A percentile compares a stretch with the other conserved stretches of the same genome.
phyloP scores from a whole-genome alignment of 352 stramenopile genomes.

The Phytophthora sp. region DNA sequence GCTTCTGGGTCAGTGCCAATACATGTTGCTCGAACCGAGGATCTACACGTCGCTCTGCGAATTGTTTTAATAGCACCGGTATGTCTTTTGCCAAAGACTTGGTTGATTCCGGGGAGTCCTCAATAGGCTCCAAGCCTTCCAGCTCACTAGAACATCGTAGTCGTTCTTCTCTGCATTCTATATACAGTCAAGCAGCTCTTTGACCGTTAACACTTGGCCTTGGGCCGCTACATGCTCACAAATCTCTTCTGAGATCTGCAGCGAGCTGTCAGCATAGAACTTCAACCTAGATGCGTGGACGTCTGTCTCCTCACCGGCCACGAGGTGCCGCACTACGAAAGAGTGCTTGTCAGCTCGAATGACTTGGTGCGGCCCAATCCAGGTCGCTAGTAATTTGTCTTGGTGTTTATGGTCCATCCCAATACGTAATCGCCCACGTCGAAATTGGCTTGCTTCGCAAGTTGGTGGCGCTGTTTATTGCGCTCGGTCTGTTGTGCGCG shows the following conservation, averaged over 20 bases:
- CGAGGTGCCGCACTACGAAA: conserved; percentile 24
- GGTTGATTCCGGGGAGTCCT: too few species aligned
- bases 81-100: too few species aligned
- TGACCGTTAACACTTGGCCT: too few species aligned
- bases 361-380: conserved; percentile 21
- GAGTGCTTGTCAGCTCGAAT: conserved; percentile 22
- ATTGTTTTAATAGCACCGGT: neutral
- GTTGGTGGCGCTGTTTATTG: conserved; percentile 2
- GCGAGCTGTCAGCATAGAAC: conserved; percentile 35
- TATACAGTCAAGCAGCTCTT: neutral
- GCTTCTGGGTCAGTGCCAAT: neutral
- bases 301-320: conserved; percentile 24
- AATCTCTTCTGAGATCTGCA: conserved; percentile 40
- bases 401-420: too few species aligned
- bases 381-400: too few species aligned
- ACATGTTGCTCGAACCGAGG: neutral
- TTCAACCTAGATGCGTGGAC: conserved; percentile 39
- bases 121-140: conserved; percentile 23
- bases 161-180: conserved; percentile 11
- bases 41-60: neutral
- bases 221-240: conserved; percentile 30
- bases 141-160: conserved; percentile 14
- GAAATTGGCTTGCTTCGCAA: conserved; percentile 18
- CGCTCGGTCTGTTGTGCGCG: conserved; percentile 13
- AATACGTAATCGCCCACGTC: too few species aligned